phyloP scores from a whole-genome alignment of 2,329 filamentous ascomycete species.

The Xylariaceae sp. region DNA sequence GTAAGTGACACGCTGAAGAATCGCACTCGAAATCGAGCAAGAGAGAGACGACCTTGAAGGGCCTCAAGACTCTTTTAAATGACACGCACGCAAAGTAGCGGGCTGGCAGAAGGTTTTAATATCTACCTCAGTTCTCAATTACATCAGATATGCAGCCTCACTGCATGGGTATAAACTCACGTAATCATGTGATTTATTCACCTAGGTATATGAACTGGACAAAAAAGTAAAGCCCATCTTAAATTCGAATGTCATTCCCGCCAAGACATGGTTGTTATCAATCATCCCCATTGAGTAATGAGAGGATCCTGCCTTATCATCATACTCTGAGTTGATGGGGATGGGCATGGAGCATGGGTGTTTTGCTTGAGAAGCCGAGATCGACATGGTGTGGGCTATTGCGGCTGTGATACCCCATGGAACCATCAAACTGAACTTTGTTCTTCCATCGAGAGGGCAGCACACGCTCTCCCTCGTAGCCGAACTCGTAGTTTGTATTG shows the following conservation, averaged over 20 bases:
- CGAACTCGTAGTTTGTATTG: no score
- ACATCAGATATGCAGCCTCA: neutral
- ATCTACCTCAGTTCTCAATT: conserved; percentile 1
- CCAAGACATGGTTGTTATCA: neutral
- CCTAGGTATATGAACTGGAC: neutral
- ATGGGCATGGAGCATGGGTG: no score
- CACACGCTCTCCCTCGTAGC: no score
- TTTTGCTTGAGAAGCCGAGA: no score
- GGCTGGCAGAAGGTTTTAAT: no score
- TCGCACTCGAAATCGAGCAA: neutral
- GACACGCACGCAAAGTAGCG: neutral
- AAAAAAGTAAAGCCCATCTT: neutral
- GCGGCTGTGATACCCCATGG: no score
- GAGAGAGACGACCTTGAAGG: neutral
- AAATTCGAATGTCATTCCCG: neutral
- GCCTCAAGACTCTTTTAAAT: neutral
- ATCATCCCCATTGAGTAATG: no score
- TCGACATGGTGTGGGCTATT: no score
- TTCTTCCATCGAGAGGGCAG: no score
- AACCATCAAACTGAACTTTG: no score
- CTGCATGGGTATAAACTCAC: neutral
- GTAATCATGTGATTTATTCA: neutral
- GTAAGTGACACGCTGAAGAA: neutral
- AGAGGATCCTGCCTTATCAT: no score
- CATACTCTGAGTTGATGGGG: no score